Base-by-base conservation (phyloP, 1,284 basidiomycete species). In the Chalciporus sp. region DNA sequence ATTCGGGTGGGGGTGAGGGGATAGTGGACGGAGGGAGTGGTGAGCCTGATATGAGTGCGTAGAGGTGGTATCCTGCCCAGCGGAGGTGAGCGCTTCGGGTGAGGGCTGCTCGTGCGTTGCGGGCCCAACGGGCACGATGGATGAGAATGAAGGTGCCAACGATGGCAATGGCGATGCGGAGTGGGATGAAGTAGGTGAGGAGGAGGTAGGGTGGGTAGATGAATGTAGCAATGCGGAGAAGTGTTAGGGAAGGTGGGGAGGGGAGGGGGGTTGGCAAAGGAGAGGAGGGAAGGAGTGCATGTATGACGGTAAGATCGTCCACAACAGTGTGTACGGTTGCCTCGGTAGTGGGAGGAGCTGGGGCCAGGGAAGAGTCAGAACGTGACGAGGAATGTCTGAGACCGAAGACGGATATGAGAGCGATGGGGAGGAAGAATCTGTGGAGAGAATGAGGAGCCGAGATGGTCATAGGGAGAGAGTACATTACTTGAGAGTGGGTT, bases 21-120 rank as follows among this genome's bases (percentile, higher is more conserved):
- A 45, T 26, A 2, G 74, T 67, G 3, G 80, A 77, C 1, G 74
- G 67, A 12, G 81, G 78, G 1, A 84, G 70, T 9, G 82, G 77
- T 3, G 74, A 67, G 12, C 85, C 87, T 12, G 82, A 80, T 43
- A 89, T 53, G 51, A 71, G 46, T 1, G 83, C 71, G 73, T 76
- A 79, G 17, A 72, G 4, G 42, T 72, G 74, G 61, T 86, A 86
- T 28, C 72, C 52, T 2, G 72, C 65, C 80, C 86, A 86, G 53
- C 86, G 82, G 58, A 89, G 61, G 71, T 83, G 84, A 14, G 89
- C 88, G 61, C 85, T 90, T 37, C 81, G 78, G 69, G 77, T 79
- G 49, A 91, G 70, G 2, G 76, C 75, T 1, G 74, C 71, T 27
- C 85, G 78, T 51, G 85, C 68, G 42, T 84, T 71, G 46, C 65